Evolutionary conservation across 441 rosid genomes (phyloP), one percentile per base, ranked within the genome.

Genomic region (Populus hybrid): DNA sequence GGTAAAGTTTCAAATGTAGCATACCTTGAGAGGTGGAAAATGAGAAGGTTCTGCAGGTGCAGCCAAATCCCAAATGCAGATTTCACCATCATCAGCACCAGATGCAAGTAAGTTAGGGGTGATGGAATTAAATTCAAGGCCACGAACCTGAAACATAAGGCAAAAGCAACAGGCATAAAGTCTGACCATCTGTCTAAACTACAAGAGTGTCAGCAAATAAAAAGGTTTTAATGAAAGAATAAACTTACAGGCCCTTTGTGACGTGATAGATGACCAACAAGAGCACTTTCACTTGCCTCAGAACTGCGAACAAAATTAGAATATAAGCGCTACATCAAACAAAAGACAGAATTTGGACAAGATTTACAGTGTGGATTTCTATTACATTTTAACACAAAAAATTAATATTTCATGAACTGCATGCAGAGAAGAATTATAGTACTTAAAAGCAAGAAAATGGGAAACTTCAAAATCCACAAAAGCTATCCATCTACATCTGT

Each of bases 21-120:
- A n/a, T 66, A 91, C 98, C 98, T 84, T 93, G 59, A 93, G 92
- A 59, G 94, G 91, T 2, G 99, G 98, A 79, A 86, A 93, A 87
- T 89, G 95, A 77, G 94, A 81, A 82, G 98, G 97, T 82, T 89
- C 91, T 21, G 88, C 71, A 67, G 99, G 99, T 76, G 84, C 81
- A 67, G 92, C 80, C 83, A 97, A 80, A 87, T 97, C 98, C 99
- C 99, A 97, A 53, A 97, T 92, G 88, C 91, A 92, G 74, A 93
- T 90, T 89, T 97, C 98, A 79, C 98, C 97, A 86, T 92, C 98
- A 81, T 94, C 98, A 65, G 98, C 98, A 42, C 98, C 99, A 77
- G 99, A 94, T 74, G 98, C 99, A 81, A 97, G 92, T 78, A 91
- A 86, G 79, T 93, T 88, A 38, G 99, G 91, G 38, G 94, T 78